Evolutionary conservation across 169 alveolate genomes (phyloP).

Genomic region (Plasmodium berghei): DNA sequence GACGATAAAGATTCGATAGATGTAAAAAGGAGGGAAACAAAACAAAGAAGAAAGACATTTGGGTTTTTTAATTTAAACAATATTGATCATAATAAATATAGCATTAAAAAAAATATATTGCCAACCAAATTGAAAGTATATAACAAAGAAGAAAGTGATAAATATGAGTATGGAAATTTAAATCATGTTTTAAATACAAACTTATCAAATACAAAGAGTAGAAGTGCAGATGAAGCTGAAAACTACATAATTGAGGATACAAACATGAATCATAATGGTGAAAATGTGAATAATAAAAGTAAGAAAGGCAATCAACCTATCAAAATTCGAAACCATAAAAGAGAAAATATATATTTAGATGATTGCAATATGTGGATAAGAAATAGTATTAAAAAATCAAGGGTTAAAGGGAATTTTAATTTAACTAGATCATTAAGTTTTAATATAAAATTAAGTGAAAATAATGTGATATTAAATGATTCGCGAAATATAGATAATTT

Average conservation of each 20-base stretch:
- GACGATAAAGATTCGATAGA: conserved; percentile 36
- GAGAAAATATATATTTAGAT: conserved; percentile 54
- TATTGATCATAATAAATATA: conserved; percentile 6
- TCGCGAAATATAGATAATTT: conserved; percentile 42
- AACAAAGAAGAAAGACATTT: conserved; percentile 18
- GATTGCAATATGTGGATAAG: conserved; percentile 70
- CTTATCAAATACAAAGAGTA: not conserved
- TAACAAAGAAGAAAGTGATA: not conserved
- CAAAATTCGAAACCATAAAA: not conserved
- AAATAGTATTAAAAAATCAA: conserved; percentile 28
- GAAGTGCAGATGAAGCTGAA: not conserved
- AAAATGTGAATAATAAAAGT: not conserved
- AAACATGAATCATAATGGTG: not conserved
- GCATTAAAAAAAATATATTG: conserved; percentile 11
- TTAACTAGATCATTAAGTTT: conserved; percentile 46
- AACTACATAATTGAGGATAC: not conserved
- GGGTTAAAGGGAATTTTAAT: conserved; percentile 11
- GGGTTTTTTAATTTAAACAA: conserved; percentile 9
- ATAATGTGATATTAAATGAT: conserved; percentile 31
- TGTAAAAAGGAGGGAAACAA: conserved; percentile 16
- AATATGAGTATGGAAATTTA: not conserved
- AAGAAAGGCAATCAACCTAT: not conserved
- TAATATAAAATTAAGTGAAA: conserved; percentile 13
- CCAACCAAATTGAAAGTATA: conserved; percentile 5
- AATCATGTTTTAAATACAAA: not conserved